Evolutionary conservation across 352 stramenopile species (phyloP).

Genomic region (Thalassiosira livingstoniorum): DNA sequence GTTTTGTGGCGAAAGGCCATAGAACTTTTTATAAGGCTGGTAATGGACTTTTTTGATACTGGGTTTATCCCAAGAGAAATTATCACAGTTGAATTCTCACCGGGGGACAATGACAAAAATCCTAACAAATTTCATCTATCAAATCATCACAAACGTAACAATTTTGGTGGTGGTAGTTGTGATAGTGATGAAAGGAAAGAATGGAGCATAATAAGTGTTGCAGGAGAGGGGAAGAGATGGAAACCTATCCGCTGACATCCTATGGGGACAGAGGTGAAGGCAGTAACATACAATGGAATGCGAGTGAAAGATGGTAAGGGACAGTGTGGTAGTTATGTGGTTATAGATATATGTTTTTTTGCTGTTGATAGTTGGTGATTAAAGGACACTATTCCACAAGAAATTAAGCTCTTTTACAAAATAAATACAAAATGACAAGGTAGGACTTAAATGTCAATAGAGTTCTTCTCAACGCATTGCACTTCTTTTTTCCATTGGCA

Average conservation of each 20-base stretch:
- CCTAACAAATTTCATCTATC: too few species aligned
- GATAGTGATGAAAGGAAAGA: too few species aligned
- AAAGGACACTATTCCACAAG: too few species aligned
- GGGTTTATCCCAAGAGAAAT: constrained; percentile 68
- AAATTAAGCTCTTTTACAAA: too few species aligned
- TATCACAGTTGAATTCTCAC: constrained; percentile 53
- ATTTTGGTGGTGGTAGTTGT: too few species aligned
- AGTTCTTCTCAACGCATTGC: too few species aligned
- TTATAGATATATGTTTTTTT: constrained; percentile 64
- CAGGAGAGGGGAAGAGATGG: constrained; percentile 79
- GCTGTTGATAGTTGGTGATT: too few species aligned
- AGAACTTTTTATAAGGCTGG: constrained; percentile 87
- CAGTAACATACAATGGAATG: constrained; percentile 89
- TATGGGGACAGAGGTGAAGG: constrained; percentile 88
- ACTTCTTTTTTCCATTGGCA: too few species aligned
- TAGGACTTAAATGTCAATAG: too few species aligned
- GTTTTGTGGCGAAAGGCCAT: constrained; percentile 74
- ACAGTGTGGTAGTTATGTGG: constrained; percentile 53
- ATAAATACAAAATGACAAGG: too few species aligned
- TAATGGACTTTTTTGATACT: constrained; percentile 80
- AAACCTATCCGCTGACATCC: constrained; percentile 80
- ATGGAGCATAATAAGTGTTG: constrained; percentile 50
- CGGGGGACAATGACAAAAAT: too few species aligned
- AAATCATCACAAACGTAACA: too few species aligned
- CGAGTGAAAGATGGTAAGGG: constrained; percentile 72